Evolutionary conservation across 2,329 filamentous ascomycete species (phyloP).

Genomic region (Phialemonium atrogriseum): DNA sequence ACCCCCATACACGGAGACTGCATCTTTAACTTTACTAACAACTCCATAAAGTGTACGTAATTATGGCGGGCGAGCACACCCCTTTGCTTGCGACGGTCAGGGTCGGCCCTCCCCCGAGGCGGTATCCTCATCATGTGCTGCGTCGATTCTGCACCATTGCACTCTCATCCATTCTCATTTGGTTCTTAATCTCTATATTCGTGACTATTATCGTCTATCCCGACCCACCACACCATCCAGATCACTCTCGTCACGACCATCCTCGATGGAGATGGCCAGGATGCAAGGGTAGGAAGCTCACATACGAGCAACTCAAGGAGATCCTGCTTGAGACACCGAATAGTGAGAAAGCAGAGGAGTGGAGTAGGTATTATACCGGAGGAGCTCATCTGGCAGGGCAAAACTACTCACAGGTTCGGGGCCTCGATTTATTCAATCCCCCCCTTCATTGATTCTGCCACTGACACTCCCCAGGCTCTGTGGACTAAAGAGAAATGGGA

Average conservation of each 20-base stretch:
- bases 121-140: conserved; percentile 51
- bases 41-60: no score
- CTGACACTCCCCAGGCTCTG: conserved; percentile 37
- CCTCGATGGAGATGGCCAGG: conserved; percentile 18
- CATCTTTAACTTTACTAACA: no score
- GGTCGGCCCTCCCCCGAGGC: conserved; percentile 40
- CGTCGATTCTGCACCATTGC: conserved; percentile 60
- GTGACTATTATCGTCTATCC: conserved; percentile 24
- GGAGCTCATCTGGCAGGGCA: conserved; percentile 70
- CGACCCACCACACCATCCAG: conserved; percentile 24
- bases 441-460: conserved; percentile 3
- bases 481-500: conserved; percentile 72
- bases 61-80: conserved; percentile 48
- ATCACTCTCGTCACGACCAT: conserved; percentile 19
- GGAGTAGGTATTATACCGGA: conserved; percentile 70
- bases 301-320: conserved; percentile 42
- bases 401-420: conserved; percentile 59
- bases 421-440: no score
- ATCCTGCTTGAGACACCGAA: conserved; percentile 53
- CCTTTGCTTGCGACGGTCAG: conserved; percentile 59
- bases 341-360: conserved; percentile 52
- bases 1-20: no score
- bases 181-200: conserved; percentile 40
- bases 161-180: conserved; percentile 44
- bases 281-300: conserved; percentile 22